Evolutionary conservation across 768 basidiomycete genomes (phyloP).

Genomic region (Mycena polygramma): DNA sequence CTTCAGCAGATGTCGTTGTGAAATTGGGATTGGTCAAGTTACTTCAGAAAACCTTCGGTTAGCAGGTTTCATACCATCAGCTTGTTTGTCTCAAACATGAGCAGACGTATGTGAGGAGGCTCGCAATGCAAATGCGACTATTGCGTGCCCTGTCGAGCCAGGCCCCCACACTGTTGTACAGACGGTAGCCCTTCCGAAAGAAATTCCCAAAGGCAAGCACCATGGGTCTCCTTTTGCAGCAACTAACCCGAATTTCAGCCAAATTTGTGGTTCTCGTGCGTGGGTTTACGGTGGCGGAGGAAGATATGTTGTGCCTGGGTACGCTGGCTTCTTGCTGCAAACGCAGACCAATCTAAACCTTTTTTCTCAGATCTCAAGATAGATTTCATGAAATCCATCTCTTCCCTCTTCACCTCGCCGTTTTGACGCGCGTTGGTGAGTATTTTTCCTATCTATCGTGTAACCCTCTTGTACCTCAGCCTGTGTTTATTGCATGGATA

Average conservation of each 20-base stretch:
- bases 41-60: neutral
- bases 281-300: conserved; percentile 80
- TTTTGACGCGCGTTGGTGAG: conserved; percentile 18
- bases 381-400: conserved; percentile 73
- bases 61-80: neutral
- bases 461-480: neutral
- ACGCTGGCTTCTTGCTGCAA: neutral
- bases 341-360: neutral
- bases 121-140: conserved; percentile 78
- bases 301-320: conserved; percentile 80
- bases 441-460: conserved; percentile 9
- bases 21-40: conserved; percentile 74
- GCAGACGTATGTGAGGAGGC: conserved; percentile 92
- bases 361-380: conserved; percentile 68
- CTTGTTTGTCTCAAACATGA: neutral
- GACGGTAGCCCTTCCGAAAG: conserved; percentile 88
- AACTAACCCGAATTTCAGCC: conserved; percentile 61
- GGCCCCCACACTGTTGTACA: conserved; percentile 83
- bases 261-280: conserved; percentile 82
- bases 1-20: conserved; percentile 89
- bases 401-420: conserved; percentile 40
- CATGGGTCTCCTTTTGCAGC: neutral
- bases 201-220: conserved; percentile 84
- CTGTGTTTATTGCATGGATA: neutral
- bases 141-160: conserved; percentile 87